Evolutionary conservation across 2,329 filamentous ascomycete genomes (phyloP), one percentile per base, ranked within the genome.

Genomic region (Alternaria arbusti): DNA sequence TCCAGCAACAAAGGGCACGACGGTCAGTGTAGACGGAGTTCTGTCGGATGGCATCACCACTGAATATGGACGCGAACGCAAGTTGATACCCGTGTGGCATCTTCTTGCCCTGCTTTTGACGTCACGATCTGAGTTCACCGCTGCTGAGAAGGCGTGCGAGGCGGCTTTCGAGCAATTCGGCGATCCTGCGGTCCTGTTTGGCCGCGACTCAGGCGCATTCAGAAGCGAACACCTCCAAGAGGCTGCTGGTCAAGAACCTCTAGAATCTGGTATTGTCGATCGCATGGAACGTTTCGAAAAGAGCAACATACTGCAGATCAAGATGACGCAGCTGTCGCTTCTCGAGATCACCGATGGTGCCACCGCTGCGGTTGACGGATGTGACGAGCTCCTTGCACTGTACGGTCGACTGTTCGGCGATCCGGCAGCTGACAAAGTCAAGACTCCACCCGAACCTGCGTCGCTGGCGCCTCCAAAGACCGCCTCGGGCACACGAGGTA

Each of bases 111-210:
- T 99, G 23, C 84, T 98, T 22, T 82, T 98, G 28, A 97, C 93
- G 69, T 93, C 94, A 1, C 89, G 92, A 67, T 91, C 97, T 69
- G 94, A 97, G 66, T 97, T 92, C 72, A 83, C 88, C 54, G 91
- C 92, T 78, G 94, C 96, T 2, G 87, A 88, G 26, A 90, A 90
- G 73, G 91, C 94, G 30, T 98, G 94, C 70, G 93, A 97, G 76
- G 94, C 93, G 25, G 94, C 94, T 4, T 91, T 98, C 75, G 94
- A 97, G 70, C 93, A 97, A 74, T 96, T 97, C 73, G 89, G 90
- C 57, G 89, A 93, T 65, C 87, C 89, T 0, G 80, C 86, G 1
- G 85, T 91, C 7, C 85, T 95, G 0, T 93, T 94, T 74, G 91
- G 90, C 17, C 85, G 85, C 32, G 84, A 87, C 23, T 64, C 71